Evolutionary conservation across 495 filamentous ascomycete genomes (phyloP).

Genomic region (Neurospora sp.): DNA sequence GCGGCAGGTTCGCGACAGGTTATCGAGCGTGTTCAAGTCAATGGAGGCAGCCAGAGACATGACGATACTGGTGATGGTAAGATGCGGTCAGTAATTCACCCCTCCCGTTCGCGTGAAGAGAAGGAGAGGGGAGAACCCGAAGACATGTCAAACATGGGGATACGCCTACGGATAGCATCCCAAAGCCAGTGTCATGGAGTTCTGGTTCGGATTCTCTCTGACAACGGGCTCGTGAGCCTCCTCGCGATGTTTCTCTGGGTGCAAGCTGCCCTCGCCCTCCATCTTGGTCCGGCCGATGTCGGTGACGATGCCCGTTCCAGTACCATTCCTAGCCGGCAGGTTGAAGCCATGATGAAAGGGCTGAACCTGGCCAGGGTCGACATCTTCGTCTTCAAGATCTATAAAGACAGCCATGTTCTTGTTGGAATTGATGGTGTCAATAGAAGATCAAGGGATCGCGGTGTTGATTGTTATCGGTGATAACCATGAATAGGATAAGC

Average conservation of each 20-base stretch:
- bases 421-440: background rate
- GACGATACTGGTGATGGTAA: constrained; percentile 49
- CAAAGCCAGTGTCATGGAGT: constrained; percentile 65
- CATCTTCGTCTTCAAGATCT: constrained; percentile 49
- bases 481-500: background rate
- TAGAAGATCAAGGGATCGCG: background rate
- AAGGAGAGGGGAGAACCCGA: constrained; percentile 13
- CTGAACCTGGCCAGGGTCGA: constrained; percentile 32
- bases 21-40: constrained; percentile 78
- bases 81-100: constrained; percentile 17
- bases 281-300: background rate
- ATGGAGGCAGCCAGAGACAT: constrained; percentile 61
- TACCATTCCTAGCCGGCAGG: background rate
- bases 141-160: background rate
- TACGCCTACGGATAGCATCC: constrained; percentile 77
- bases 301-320: background rate
- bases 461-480: background rate
- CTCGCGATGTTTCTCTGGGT: constrained; percentile 5
- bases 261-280: background rate
- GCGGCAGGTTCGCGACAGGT: constrained; percentile 67
- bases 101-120: constrained; percentile 1
- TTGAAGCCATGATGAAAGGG: background rate
- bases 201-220: constrained; percentile 53
- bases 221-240: constrained; percentile 18
- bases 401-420: constrained; percentile 52